Evolutionary conservation across 2,329 filamentous ascomycete genomes (phyloP).

Genomic region (Kalmusia sp.): DNA sequence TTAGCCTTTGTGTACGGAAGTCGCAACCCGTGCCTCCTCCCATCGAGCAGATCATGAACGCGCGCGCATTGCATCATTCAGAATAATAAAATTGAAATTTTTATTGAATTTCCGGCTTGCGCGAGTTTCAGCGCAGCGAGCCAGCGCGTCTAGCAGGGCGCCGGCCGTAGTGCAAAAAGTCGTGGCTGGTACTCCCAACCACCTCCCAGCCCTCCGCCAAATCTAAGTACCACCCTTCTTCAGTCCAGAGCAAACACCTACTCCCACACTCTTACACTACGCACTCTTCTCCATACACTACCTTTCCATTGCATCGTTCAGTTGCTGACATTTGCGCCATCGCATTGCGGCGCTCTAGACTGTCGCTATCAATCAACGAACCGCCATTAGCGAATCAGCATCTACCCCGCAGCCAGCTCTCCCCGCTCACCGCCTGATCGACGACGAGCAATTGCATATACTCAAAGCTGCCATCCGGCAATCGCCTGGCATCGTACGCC

Average conservation of each 20-base stretch:
- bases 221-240: constrained; percentile 43
- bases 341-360: constrained; percentile 14
- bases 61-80: neutral
- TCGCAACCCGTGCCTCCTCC: neutral
- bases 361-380: constrained; percentile 10
- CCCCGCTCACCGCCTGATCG: constrained; percentile 16
- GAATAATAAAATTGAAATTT: neutral
- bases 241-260: constrained; percentile 16
- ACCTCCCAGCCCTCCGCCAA: constrained; percentile 36
- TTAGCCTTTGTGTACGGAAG: constrained; percentile 3
- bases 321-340: constrained; percentile 21
- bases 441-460: constrained; percentile 9
- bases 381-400: constrained; percentile 20
- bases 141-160: constrained; percentile 8
- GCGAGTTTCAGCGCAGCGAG: constrained; percentile 1
- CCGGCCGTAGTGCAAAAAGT: constrained; percentile 20
- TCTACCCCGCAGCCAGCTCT: constrained; percentile 23
- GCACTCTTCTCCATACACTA: constrained; percentile 5
- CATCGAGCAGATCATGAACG: neutral
- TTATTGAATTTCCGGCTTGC: constrained; percentile 1
- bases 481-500: constrained; percentile 9
- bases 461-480: neutral
- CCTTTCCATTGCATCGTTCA: constrained; percentile 12
- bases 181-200: constrained; percentile 30
- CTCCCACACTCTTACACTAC: constrained; percentile 8